Evolutionary conservation across 495 filamentous ascomycete genomes (phyloP).

Genomic region (Xylaria bambusicola): DNA sequence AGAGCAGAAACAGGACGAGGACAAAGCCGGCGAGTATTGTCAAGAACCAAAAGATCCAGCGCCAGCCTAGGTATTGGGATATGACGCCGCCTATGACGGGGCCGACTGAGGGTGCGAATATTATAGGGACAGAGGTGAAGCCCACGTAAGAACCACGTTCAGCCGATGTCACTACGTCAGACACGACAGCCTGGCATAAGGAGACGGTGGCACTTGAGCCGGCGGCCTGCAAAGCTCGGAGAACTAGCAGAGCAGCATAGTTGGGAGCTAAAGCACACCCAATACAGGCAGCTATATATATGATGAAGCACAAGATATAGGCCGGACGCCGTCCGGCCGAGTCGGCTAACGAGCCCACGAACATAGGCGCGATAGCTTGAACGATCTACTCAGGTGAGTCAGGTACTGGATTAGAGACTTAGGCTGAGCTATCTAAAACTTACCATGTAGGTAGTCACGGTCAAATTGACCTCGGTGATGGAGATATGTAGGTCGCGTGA

Average conservation of each 20-base stretch:
- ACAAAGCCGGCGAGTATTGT: conserved; percentile 48
- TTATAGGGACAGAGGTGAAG: conserved; percentile 31
- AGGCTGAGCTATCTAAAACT: neutral
- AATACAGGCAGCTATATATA: conserved; percentile 58
- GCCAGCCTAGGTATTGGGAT: conserved; percentile 57
- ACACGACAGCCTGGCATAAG: conserved; percentile 53
- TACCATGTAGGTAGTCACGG: conserved; percentile 61
- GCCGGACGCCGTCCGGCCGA: conserved; percentile 53
- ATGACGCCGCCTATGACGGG: conserved; percentile 59
- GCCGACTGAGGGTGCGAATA: conserved; percentile 47
- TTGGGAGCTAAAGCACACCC: conserved; percentile 53
- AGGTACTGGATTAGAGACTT: neutral
- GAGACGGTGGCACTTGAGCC: conserved; percentile 53
- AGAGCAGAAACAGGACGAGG: conserved; percentile 41
- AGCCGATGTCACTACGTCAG: conserved; percentile 51
- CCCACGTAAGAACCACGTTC: conserved; percentile 56
- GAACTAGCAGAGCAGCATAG: conserved; percentile 52
- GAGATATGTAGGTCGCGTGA: conserved; percentile 56
- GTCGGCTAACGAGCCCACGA: conserved; percentile 58
- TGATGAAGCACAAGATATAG: conserved; percentile 51
- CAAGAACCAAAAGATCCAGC: conserved; percentile 65
- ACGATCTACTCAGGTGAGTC: conserved; percentile 38
- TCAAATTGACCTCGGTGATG: conserved; percentile 59
- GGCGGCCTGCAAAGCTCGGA: conserved; percentile 55
- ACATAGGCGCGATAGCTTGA: conserved; percentile 56